Percentiles rank a stretch among this genome's conserved stretches.
phyloP scores from a whole-genome alignment of 495 filamentous ascomycete genomes.

The Tuber aestivum region DNA sequence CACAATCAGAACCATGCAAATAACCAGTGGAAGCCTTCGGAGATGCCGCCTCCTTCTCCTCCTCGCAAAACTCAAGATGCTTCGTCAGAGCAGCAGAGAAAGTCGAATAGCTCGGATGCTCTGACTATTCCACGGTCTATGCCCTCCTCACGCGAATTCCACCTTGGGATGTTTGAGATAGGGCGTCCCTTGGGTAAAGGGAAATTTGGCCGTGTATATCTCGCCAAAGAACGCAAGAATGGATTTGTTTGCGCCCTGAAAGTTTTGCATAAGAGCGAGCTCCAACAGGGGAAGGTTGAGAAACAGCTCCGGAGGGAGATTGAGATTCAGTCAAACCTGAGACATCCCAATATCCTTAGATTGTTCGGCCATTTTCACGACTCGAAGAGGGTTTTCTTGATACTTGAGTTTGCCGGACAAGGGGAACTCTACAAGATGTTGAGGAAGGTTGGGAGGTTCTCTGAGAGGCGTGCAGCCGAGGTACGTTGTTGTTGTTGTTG shows the following conservation, averaged over 20 bases:
- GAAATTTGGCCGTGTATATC: slow-evolving; percentile 94
- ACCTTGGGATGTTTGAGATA: slow-evolving; percentile 98
- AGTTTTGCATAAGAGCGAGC: slow-evolving; percentile 89
- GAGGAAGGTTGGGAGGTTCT: slow-evolving; percentile 76
- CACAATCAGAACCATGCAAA: slow-evolving; percentile 62
- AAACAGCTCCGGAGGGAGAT: slow-evolving; percentile 96
- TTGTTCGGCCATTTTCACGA: slow-evolving; percentile 97
- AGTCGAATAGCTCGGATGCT: slow-evolving; percentile 21
- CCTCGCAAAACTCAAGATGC: slow-evolving; percentile 41
- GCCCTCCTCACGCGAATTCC: slow-evolving; percentile 63
- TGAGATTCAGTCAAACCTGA: slow-evolving; percentile 92
- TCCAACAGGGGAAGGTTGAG: slow-evolving; percentile 87
- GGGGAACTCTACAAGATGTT: slow-evolving; percentile 98
- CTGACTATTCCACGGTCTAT: slow-evolving; percentile 55
- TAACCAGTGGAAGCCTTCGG: slow-evolving; percentile 46
- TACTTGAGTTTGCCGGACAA: slow-evolving; percentile 90
- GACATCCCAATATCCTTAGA: slow-evolving; percentile 91
- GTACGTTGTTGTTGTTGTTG: slow-evolving; percentile 18
- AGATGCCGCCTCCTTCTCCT: slow-evolving; percentile 44
- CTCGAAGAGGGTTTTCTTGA: slow-evolving; percentile 89
- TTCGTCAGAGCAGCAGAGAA: slow-evolving; percentile 16
- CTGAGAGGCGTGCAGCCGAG: slow-evolving; percentile 85
- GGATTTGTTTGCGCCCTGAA: slow-evolving; percentile 96
- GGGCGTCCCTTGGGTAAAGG: slow-evolving; percentile 93
- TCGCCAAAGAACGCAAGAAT: slow-evolving; percentile 79